Evolutionary conservation across 371 early-diverging fungal species (phyloP).

Genomic region (Actinomucor elegans): DNA sequence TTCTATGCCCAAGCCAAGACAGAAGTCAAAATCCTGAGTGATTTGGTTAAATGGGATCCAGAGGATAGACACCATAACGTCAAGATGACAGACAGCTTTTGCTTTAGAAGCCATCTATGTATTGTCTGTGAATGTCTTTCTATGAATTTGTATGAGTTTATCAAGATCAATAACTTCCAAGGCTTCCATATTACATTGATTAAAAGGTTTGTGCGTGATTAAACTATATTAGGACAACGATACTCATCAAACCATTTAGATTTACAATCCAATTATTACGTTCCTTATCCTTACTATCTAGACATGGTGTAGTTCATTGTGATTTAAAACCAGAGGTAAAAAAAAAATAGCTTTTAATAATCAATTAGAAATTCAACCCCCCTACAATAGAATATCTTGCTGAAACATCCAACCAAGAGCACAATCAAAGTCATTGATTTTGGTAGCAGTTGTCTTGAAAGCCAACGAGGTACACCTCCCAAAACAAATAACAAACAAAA

Average conservation of each 20-base stretch:
- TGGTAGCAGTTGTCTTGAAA: slow-evolving; percentile 90
- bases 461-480: slow-evolving; percentile 56
- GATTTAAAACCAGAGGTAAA: slow-evolving; percentile 98
- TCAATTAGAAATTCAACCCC: too few relatives aligned
- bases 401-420: slow-evolving; percentile 70
- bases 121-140: slow-evolving; percentile 94
- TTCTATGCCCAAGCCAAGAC: slow-evolving; percentile 95
- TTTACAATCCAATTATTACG: slow-evolving; percentile 88
- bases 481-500: background rate
- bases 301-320: slow-evolving; percentile 92
- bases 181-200: slow-evolving; percentile 88
- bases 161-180: slow-evolving; percentile 90
- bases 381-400: slow-evolving; percentile 72
- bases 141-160: slow-evolving; percentile 96
- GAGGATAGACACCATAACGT: slow-evolving; percentile 80
- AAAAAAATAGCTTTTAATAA: too few relatives aligned
- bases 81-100: slow-evolving; percentile 89
- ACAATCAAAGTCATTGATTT: slow-evolving; percentile 98
- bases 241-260: slow-evolving; percentile 21
- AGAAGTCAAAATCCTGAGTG: slow-evolving; percentile 90
- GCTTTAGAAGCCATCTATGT: slow-evolving; percentile 93
- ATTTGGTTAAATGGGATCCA: slow-evolving; percentile 76
- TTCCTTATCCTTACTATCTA: slow-evolving; percentile 74
- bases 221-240: background rate
- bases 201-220: slow-evolving; percentile 47